A percentile compares a stretch with the other conserved stretches of the same genome.
phyloP scores from a whole-genome alignment of 768 basidiomycete genomes.

The Rhodocollybia butyracea region DNA sequence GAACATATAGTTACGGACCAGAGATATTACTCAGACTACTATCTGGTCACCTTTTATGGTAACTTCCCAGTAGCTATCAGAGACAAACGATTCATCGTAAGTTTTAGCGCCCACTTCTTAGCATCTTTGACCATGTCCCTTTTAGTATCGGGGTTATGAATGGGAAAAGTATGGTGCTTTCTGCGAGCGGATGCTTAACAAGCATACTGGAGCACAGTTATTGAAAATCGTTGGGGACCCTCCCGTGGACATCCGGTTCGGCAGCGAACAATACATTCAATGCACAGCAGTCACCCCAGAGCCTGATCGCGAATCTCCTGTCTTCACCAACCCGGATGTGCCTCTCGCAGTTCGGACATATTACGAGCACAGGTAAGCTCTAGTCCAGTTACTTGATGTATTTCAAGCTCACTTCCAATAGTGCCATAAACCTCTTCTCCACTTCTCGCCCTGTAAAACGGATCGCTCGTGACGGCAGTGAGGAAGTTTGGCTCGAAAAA shows the following conservation, averaged over 20 bases:
- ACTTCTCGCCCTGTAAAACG: conserved; percentile 68
- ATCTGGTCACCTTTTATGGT: conserved; percentile 91
- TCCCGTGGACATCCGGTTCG: conserved; percentile 74
- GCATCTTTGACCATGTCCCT: conserved; percentile 7
- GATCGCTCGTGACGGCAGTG: conserved; percentile 56
- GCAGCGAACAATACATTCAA: conserved; percentile 83
- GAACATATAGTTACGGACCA: conserved; percentile 84
- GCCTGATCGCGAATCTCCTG: conserved; percentile 69
- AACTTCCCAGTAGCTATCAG: conserved; percentile 83
- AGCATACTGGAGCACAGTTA: conserved; percentile 82
- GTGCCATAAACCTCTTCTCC: conserved; percentile 83
- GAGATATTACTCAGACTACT: conserved; percentile 90
- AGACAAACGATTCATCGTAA: conserved; percentile 88
- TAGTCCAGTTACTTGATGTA: neutral
- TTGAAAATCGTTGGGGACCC: conserved; percentile 74
- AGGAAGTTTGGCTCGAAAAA: conserved; percentile 88
- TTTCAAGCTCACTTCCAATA: conserved; percentile 22
- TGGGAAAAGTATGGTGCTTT: conserved; percentile 92
- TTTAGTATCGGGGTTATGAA: conserved; percentile 87
- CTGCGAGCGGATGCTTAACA: conserved; percentile 89
- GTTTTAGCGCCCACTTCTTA: conserved; percentile 18
- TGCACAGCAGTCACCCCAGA: conserved; percentile 84
- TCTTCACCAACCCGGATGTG: conserved; percentile 86
- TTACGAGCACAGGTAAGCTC: conserved; percentile 75
- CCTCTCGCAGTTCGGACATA: conserved; percentile 76